Percentiles rank a stretch among this genome's conserved stretches.
Evolutionary conservation across 2,329 filamentous ascomycete genomes (phyloP).

Genomic region (Alternaria burnsii): DNA sequence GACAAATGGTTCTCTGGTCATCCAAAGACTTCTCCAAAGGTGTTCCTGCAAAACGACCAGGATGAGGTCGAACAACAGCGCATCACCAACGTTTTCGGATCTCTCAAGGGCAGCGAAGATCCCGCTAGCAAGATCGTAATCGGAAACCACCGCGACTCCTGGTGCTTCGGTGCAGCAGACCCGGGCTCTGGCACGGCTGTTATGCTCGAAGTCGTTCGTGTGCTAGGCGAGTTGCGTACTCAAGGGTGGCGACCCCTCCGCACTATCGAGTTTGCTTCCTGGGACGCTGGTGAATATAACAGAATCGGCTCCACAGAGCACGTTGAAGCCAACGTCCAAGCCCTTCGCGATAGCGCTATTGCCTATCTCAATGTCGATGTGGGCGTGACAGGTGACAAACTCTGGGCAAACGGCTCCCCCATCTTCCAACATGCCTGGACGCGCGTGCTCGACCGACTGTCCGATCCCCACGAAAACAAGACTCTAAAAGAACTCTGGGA

Average conservation of each 20-base stretch:
- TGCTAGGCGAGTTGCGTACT: constrained; percentile 79
- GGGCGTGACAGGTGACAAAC: constrained; percentile 77
- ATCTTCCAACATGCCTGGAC: constrained; percentile 76
- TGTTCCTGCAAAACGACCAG: constrained; percentile 85
- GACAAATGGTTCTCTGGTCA: constrained; percentile 87
- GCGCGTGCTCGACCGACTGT: constrained; percentile 76
- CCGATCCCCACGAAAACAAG: constrained; percentile 74
- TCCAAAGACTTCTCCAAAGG: constrained; percentile 70
- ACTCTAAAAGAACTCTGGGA: constrained; percentile 82
- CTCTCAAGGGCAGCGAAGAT: constrained; percentile 85
- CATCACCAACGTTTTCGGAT: constrained; percentile 91
- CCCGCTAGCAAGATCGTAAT: constrained; percentile 84
- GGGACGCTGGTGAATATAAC: constrained; percentile 95
- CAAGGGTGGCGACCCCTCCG: constrained; percentile 89
- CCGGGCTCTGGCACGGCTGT: constrained; percentile 87
- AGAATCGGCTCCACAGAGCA: constrained; percentile 93
- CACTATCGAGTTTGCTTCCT: constrained; percentile 96
- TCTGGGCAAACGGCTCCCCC: constrained; percentile 82
- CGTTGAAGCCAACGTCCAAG: constrained; percentile 83
- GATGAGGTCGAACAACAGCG: constrained; percentile 83
- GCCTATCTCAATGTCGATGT: constrained; percentile 93
- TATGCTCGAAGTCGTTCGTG: constrained; percentile 85
- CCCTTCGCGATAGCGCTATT: constrained; percentile 75
- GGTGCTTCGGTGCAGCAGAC: constrained; percentile 86
- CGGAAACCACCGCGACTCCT: constrained; percentile 92